Evolutionary conservation across 495 filamentous ascomycete species (phyloP).

Genomic region (Xylaria grammica): DNA sequence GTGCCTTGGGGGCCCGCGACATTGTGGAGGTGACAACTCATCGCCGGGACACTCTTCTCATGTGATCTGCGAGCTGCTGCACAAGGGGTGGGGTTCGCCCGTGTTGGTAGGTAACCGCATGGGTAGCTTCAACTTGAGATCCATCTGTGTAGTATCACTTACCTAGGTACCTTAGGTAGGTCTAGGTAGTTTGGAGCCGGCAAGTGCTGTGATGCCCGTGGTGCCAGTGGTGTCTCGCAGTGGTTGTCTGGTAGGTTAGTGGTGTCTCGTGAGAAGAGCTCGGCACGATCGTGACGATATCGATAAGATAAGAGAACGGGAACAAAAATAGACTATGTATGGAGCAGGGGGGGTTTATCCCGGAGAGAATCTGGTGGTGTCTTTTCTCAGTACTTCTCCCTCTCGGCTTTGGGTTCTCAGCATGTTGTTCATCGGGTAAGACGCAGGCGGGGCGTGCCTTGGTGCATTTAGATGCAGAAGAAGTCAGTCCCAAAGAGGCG

Average conservation of each 20-base stretch:
- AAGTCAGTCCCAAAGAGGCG: not conserved
- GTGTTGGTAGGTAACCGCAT: conserved; percentile 14
- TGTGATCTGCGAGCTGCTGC: conserved; percentile 24
- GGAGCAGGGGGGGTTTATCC: no score
- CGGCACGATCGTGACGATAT: not conserved
- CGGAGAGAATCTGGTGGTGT: no score
- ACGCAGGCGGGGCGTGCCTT: conserved; percentile 10
- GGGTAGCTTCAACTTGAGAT: conserved; percentile 19
- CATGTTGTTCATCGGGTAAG: not conserved
- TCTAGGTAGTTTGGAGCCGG: conserved; percentile 5
- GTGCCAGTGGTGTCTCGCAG: no score
- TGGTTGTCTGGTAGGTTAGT: no score
- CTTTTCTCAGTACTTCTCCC: not conserved
- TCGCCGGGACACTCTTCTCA: conserved; percentile 20
- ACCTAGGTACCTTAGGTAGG: no score
- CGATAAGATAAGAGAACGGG: not conserved
- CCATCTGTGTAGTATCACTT: no score
- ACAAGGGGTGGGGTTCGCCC: conserved; percentile 18
- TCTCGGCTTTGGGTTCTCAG: not conserved
- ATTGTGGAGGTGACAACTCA: conserved; percentile 28
- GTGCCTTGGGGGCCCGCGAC: conserved; percentile 13
- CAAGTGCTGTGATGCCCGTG: not conserved
- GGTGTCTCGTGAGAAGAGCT: conserved; percentile 1
- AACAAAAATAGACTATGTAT: no score
- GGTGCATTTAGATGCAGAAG: no score